Conservation (phyloP, 306 rosid species). For the Vicia faba region DNA sequence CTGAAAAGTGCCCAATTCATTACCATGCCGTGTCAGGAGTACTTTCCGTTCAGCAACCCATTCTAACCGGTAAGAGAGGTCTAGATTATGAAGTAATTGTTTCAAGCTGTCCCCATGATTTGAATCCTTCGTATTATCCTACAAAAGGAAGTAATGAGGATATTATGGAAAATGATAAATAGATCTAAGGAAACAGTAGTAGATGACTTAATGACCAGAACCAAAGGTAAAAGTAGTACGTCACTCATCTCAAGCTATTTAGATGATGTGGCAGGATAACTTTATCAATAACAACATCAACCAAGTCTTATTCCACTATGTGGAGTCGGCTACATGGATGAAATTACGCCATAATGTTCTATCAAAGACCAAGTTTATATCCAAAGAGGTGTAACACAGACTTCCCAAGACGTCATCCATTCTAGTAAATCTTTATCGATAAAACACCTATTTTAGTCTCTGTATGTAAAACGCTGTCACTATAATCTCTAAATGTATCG, state of each 20-base stretch:
- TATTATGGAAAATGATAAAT: slow-evolving; percentile 30
- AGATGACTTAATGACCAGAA: slow-evolving; percentile 24
- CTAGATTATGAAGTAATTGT: slow-evolving; percentile 78
- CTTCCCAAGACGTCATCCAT: no score
- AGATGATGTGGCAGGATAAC: slow-evolving; percentile 7
- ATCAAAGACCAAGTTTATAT: no score
- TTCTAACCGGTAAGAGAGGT: slow-evolving; percentile 79
- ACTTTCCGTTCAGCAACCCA: slow-evolving; percentile 74
- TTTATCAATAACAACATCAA: neutral
- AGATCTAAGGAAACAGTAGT: slow-evolving; percentile 12
- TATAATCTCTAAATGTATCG: no score
- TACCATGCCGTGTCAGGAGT: slow-evolving; percentile 65
- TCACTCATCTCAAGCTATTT: slow-evolving; percentile 38
- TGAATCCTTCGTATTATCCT: slow-evolving; percentile 55
- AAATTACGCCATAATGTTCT: no score
- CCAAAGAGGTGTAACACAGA: no score
- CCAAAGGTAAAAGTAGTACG: slow-evolving; percentile 14
- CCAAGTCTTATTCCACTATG: no score
- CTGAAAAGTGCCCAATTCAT: slow-evolving; percentile 67
- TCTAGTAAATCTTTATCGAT: no score
- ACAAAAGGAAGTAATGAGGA: slow-evolving; percentile 33
- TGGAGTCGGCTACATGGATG: no score
- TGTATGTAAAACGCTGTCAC: no score
- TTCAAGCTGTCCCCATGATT: slow-evolving; percentile 68
- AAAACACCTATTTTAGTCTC: no score